These are phyloP conservation scores for Colletotrichum coccodes DNA, from an alignment of 2,329 filamentous ascomycete genomes.

Conservation along the genomic window DNA sequence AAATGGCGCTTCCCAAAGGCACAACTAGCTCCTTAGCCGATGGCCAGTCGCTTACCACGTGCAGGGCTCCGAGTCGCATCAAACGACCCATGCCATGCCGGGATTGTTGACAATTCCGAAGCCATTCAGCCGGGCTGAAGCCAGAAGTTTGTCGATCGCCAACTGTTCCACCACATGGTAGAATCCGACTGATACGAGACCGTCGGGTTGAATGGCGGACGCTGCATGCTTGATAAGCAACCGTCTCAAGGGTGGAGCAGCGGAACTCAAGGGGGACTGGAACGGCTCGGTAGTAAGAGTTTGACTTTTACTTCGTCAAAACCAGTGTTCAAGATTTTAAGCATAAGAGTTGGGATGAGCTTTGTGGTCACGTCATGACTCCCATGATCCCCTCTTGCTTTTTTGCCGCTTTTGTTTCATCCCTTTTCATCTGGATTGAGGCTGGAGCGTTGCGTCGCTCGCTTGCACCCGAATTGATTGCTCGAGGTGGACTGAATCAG, in stretches of 20 bases:
- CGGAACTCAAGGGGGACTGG: background rate
- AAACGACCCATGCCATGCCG: background rate
- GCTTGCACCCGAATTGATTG: conserved; percentile 28
- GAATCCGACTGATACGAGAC: background rate
- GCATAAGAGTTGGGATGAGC: conserved; percentile 16
- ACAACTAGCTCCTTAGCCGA: background rate
- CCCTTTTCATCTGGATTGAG: conserved; percentile 10
- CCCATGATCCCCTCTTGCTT: background rate
- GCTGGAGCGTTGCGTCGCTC: background rate
- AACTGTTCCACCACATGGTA: background rate
- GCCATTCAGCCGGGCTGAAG: background rate
- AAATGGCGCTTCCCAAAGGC: background rate
- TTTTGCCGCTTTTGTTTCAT: conserved; percentile 22
- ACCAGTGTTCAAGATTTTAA: conserved; percentile 9
- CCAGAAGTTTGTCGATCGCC: no score
- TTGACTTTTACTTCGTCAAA: background rate
- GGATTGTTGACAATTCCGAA: background rate
- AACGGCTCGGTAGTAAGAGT: background rate
- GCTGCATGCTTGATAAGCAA: background rate
- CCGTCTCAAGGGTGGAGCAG: background rate
- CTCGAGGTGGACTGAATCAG: conserved; percentile 11
- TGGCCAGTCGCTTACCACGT: background rate
- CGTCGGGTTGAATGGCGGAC: background rate
- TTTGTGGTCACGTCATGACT: background rate
- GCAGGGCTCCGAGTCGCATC: background rate